Evolutionary conservation across 2,329 filamentous ascomycete genomes (phyloP).

Genomic region (Emmonsia crescens): DNA sequence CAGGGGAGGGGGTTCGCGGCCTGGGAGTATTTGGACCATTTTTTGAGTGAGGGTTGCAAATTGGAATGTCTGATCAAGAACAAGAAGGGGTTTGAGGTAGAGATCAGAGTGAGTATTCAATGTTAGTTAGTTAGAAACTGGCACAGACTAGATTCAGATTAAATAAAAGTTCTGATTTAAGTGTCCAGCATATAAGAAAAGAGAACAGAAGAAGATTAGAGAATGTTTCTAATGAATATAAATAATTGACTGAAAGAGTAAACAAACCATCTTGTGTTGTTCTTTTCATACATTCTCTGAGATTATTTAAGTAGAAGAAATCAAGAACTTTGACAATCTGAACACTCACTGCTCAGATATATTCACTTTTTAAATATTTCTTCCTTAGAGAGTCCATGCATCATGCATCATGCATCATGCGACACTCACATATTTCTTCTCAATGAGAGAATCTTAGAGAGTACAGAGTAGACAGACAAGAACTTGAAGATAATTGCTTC

Average conservation of each 20-base stretch:
- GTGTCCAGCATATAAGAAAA: background rate
- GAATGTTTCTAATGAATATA: background rate
- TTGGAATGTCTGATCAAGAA: background rate
- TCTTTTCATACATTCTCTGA: too few species aligned
- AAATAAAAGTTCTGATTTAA: background rate
- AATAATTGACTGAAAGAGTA: background rate
- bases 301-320: background rate
- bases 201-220: background rate
- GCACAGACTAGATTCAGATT: background rate
- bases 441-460: too few species aligned
- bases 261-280: too few species aligned
- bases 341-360: background rate
- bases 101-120: background rate
- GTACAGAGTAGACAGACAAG: too few species aligned
- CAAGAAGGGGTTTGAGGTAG: background rate
- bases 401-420: too few species aligned
- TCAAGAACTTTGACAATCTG: background rate
- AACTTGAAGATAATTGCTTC: too few species aligned
- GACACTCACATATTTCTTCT: too few species aligned
- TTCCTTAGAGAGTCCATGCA: too few species aligned
- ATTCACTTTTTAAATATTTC: background rate
- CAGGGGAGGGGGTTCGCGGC: background rate
- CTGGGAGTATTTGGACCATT: background rate
- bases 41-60: background rate
- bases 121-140: background rate